These are phyloP conservation scores for Sungouiozyma ichnusensis DNA, from an alignment of 805 yeast genomes.

Conservation along the genomic window DNA sequence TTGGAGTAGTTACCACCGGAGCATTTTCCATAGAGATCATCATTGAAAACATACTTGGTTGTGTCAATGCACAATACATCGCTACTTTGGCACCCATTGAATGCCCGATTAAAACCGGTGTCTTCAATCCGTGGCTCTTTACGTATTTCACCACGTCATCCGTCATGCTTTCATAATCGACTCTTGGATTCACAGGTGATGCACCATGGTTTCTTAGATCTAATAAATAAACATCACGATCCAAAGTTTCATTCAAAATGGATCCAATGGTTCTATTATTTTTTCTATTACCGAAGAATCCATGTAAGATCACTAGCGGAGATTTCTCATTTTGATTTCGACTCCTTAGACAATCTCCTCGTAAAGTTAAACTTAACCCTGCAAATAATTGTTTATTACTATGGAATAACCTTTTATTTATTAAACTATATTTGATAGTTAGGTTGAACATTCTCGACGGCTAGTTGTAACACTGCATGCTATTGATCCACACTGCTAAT, in stretches of 20 bases:
- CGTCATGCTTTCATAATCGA: constrained; percentile 73
- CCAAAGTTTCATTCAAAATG: constrained; percentile 36
- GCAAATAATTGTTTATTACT: not conserved
- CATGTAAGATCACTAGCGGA: constrained; percentile 77
- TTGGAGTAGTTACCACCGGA: constrained; percentile 56
- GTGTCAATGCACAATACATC: constrained; percentile 71
- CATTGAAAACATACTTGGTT: constrained; percentile 50
- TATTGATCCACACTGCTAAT: no score
- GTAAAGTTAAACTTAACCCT: not conserved
- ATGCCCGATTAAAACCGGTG: constrained; percentile 63
- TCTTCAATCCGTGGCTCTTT: constrained; percentile 30
- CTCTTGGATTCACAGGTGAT: constrained; percentile 66
- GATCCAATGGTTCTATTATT: constrained; percentile 76
- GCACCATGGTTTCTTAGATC: constrained; percentile 89
- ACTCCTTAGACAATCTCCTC: not conserved
- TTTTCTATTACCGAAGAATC: constrained; percentile 75
- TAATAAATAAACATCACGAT: constrained; percentile 52
- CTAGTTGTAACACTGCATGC: no score
- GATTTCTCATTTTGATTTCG: constrained; percentile 20
- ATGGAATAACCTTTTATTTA: not conserved
- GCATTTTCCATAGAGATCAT: constrained; percentile 82
- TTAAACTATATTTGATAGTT: not conserved
- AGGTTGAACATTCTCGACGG: no score
- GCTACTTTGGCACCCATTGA: constrained; percentile 93
- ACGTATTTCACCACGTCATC: constrained; percentile 78